phyloP scores from a whole-genome alignment of 2,329 filamentous ascomycete genomes.

The Periconia sp. region DNA sequence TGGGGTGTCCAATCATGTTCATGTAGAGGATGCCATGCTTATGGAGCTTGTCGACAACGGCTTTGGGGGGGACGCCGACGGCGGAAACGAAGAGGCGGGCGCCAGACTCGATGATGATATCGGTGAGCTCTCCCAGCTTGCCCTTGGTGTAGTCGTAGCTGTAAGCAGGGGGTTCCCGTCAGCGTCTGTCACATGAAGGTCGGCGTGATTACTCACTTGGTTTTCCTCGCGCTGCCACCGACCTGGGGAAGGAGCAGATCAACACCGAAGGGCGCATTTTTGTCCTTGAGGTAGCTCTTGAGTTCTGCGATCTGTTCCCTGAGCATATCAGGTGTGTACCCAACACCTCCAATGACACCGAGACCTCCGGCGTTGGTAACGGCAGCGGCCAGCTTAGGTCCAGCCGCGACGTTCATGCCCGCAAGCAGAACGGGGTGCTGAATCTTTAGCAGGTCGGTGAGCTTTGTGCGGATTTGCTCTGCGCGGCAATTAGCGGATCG shows the following conservation, averaged over 20 bases:
- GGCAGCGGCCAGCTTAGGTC: conserved; percentile 91
- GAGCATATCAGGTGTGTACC: conserved; percentile 97
- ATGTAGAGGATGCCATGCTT: conserved; percentile 87
- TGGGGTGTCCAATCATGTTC: conserved; percentile 99
- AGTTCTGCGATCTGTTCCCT: conserved; percentile 92
- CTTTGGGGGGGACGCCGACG: conserved; percentile 87
- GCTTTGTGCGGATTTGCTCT: conserved; percentile 88
- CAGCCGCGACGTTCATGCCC: conserved; percentile 98
- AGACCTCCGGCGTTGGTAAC: conserved; percentile 96
- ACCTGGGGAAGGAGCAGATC: conserved; percentile 93
- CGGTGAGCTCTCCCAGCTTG: conserved; percentile 86
- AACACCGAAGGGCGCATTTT: conserved; percentile 93
- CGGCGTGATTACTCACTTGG: conserved; percentile 62
- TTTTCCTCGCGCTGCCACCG: conserved; percentile 90
- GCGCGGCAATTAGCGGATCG: conserved; percentile 25
- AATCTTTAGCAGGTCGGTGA: conserved; percentile 97
- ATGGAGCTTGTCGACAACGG: conserved; percentile 89
- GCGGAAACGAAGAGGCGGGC: conserved; percentile 95
- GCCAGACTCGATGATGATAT: conserved; percentile 89
- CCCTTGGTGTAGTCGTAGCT: conserved; percentile 99
- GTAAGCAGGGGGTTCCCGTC: conserved; percentile 4
- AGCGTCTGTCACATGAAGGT: neutral
- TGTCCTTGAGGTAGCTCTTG: conserved; percentile 83
- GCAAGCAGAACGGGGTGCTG: conserved; percentile 94
- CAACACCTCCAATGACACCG: conserved; percentile 92